Evolutionary conservation across 495 filamentous ascomycete species (phyloP), one percentile per base, ranked within the genome.

Genomic region (Rhypophila decipiens): DNA sequence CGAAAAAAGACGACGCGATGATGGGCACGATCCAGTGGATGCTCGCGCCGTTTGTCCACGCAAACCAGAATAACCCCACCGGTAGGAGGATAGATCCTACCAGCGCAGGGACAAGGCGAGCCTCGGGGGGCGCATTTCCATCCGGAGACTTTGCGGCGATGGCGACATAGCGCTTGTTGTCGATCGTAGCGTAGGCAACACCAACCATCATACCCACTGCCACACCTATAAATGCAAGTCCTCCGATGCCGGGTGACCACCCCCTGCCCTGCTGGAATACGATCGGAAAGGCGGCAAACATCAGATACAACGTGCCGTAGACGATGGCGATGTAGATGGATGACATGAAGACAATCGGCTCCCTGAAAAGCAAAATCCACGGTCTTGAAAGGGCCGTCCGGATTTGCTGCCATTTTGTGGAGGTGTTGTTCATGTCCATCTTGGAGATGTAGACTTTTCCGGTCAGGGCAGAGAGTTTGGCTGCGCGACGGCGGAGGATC

Each of bases 281-380:
- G 47, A 95, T 72, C 34, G 87, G 81, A 66, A 94, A 95, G 3
- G 89, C 88, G 21, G 86, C 87, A 60, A 97, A 95, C 61, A 93
- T 85, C 23, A 96, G 74, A 61, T 97, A 96, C 1, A 96, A 66
- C 10, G 89, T 87, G 31, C 88, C 91, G 52, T 95, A 77, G 31
- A 95, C 62, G 43, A 95, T 77, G 17, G 88, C 86, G 23, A 86
- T 59, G 56, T 90, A 87, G 11, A 89, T 68, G 54, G 86, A 88
- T 5, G 87, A 75, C 39, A 86, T 76, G 38, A 89, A 63, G 38
- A 88, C 84, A 74, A 96, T 96, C 18, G 87, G 88, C 66, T 96
- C 91, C 44, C 80, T 60, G 43, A 84, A 71, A 24, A 97, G 75
- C 12, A 97, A 75, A 21, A 85, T 67, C 59, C 90, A 84, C 0